phyloP scores from a whole-genome alignment of 1,284 basidiomycete species.

The Ustanciosporium gigantosporum region DNA sequence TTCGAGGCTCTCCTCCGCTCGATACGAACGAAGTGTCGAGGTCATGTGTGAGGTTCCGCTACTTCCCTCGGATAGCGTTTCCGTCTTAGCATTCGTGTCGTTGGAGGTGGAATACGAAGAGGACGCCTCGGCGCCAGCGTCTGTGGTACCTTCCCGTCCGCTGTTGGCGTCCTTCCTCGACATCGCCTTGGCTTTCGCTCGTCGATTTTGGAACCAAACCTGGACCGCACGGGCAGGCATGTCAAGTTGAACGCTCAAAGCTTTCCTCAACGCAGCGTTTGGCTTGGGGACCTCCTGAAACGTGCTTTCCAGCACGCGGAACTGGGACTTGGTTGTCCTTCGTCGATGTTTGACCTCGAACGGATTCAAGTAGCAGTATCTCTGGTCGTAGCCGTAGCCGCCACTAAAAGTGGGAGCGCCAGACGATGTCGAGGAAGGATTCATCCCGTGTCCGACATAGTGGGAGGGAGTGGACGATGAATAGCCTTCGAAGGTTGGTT shows the following conservation, averaged over 20 bases:
- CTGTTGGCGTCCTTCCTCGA: too few species aligned
- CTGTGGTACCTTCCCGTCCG: too few species aligned
- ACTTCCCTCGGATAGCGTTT: too few species aligned
- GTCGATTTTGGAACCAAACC: conserved; percentile 53
- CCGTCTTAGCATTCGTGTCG: too few species aligned
- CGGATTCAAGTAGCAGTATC: conserved; percentile 40
- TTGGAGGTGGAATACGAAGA: too few species aligned
- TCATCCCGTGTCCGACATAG: neutral
- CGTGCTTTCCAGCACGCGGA: conserved; percentile 46
- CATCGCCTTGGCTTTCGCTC: conserved; percentile 49
- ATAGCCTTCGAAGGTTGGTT: too few species aligned
- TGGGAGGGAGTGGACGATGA: neutral
- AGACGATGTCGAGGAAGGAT: neutral
- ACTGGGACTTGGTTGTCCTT: conserved; percentile 52
- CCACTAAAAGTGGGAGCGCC: neutral
- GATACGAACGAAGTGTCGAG: too few species aligned
- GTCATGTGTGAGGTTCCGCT: too few species aligned
- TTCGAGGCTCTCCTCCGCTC: too few species aligned
- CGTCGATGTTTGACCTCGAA: conserved; percentile 56
- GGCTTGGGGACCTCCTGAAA: conserved; percentile 51
- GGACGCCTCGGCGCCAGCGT: too few species aligned
- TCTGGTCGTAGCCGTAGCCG: conserved; percentile 6
- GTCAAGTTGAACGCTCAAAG: conserved; percentile 44
- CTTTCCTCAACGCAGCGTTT: conserved; percentile 42
- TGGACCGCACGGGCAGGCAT: conserved; percentile 50